Conservation (phyloP, 2,329 filamentous ascomycete species). For the Zymoseptoria pseudotritici region DNA sequence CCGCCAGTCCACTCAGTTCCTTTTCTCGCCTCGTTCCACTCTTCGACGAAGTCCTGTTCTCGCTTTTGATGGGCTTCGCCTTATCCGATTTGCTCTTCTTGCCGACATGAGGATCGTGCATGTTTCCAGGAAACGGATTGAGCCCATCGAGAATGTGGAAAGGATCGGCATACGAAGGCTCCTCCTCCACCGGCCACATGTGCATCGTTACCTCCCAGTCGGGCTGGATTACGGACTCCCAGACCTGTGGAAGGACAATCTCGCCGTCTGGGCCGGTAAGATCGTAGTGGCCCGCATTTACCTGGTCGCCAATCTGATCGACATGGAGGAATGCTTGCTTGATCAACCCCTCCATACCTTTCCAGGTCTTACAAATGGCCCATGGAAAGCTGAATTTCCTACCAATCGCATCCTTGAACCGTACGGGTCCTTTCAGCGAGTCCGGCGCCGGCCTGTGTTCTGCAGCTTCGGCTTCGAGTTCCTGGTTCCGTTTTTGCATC, state of each 20-base stretch:
- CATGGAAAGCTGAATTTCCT: conserved; percentile 88
- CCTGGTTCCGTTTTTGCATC: too few species aligned
- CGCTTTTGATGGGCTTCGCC: too few species aligned
- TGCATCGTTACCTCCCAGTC: conserved; percentile 44
- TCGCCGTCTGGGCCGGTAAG: conserved; percentile 42
- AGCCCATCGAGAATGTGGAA: too few species aligned
- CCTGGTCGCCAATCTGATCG: conserved; percentile 39
- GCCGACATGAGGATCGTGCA: too few species aligned
- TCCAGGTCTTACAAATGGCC: conserved; percentile 66
- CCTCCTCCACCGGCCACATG: conserved; percentile 39
- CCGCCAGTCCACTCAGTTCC: too few species aligned
- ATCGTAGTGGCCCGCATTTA: conserved; percentile 42
- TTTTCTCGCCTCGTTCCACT: too few species aligned
- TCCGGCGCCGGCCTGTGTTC: conserved; percentile 36
- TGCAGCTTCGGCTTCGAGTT: too few species aligned
- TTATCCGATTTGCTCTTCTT: too few species aligned
- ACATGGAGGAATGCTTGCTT: conserved; percentile 44
- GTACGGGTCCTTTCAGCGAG: conserved; percentile 63
- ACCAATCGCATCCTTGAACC: conserved; percentile 85
- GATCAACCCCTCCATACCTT: conserved; percentile 44
- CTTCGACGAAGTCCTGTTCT: too few species aligned
- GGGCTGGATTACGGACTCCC: conserved; percentile 42
- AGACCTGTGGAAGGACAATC: conserved; percentile 44
- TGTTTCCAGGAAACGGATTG: too few species aligned
- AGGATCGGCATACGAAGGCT: conserved; percentile 6